Evolutionary conservation across 768 basidiomycete genomes (phyloP).

Genomic region (Gelatoporia subvermispora): DNA sequence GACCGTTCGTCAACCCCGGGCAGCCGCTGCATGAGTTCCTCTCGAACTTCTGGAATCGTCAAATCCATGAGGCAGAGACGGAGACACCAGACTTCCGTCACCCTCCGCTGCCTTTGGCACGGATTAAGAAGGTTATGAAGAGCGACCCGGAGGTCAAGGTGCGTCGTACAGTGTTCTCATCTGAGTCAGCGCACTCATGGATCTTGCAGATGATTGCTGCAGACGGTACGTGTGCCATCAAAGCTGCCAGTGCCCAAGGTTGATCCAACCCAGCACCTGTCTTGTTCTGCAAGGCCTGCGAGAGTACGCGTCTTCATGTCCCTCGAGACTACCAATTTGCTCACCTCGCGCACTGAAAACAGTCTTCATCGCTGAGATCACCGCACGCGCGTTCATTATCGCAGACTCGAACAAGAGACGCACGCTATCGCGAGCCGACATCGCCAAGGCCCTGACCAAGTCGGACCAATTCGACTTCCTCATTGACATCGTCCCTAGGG

Average conservation of each 20-base stretch:
- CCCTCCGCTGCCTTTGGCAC: constrained; percentile 84
- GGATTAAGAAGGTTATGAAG: constrained; percentile 99
- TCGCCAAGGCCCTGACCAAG: constrained; percentile 87
- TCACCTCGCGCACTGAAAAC: too few relatives aligned
- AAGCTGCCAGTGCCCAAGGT: background rate
- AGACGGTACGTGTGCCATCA: constrained; percentile 54
- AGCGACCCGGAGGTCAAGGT: constrained; percentile 96
- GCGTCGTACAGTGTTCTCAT: constrained; percentile 19
- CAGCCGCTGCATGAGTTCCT: constrained; percentile 86
- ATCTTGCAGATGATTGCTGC: constrained; percentile 86
- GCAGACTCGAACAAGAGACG: constrained; percentile 95
- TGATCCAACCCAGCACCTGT: constrained; percentile 63
- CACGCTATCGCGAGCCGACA: constrained; percentile 91
- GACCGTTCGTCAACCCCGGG: constrained; percentile 75
- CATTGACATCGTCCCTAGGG: constrained; percentile 92
- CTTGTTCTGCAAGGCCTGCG: constrained; percentile 96
- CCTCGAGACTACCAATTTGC: too few relatives aligned
- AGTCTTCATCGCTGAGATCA: constrained; percentile 98
- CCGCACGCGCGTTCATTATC: constrained; percentile 90
- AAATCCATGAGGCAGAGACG: constrained; percentile 80
- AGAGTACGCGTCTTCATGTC: constrained; percentile 61
- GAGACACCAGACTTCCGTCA: constrained; percentile 87
- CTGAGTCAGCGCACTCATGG: too few relatives aligned
- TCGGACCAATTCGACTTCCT: constrained; percentile 97
- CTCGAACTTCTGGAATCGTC: constrained; percentile 85